Base-by-base conservation (phyloP, 2,329 filamentous ascomycete genomes). In the Rasamsonia emersonii region DNA sequence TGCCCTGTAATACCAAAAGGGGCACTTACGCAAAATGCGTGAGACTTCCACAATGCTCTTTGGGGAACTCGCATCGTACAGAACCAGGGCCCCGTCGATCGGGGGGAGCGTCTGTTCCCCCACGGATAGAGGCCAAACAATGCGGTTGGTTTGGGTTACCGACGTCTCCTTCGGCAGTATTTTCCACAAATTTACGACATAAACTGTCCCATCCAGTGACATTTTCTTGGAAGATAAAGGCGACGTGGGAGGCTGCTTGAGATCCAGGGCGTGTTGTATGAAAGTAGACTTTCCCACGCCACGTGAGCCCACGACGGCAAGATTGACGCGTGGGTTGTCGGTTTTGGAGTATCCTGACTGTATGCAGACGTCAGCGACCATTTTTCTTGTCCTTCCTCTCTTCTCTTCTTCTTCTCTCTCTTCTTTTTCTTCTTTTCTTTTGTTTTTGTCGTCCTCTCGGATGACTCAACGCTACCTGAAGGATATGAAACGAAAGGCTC, bases 61-160 rank as follows among this genome's bases (percentile, higher is more conserved):
- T 45, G 76, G 72, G 54, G 83, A 81, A 58, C 78, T 83, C 26
- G 93, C 82, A 69, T 95, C 85, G 67, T 94, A 94, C 29, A 96
- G 65, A 37, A 89, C 75, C 46, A 95, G 64, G 27, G 83, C 86
- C 13, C 83, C 89, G 50, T 96, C 84, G 49, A 94, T 73, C 24
- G 71, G 73, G 30, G 86, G 84, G 38, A 84, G 70, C 39, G 79
- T 73, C 41, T 78, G 70, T 38, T 84, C 82, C 50, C 80, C 64
- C 24, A 69, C 54, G 14, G 58, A 60, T 19, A 64, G 60, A 23
- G 75, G 74, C 73, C 73, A 68, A 30, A 51, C 41, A 27, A 66
- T 51, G 16, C 41, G 61, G 34, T 65, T 59, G 35, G 69, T 59
- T 20, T 64, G 61, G 38, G 68, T 61, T 32, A 73, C 53, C 16